Evolutionary conservation across 768 basidiomycete species (phyloP).

Genomic region (Psilocybe azurescens): DNA sequence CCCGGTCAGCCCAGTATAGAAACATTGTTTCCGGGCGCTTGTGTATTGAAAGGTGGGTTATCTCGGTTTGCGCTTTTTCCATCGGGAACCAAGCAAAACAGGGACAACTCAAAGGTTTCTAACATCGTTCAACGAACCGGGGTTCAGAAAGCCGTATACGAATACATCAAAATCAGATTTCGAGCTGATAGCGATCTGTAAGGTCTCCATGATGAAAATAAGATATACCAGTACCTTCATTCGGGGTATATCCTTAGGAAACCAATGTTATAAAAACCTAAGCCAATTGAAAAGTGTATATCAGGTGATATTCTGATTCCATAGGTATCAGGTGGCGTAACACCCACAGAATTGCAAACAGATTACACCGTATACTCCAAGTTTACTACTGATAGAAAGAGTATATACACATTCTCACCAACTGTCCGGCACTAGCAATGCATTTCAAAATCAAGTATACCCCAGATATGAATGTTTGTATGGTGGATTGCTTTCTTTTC

Average conservation of each 20-base stretch:
- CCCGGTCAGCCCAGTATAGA: too few relatives aligned
- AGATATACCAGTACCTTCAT: neutral
- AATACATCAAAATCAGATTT: neutral
- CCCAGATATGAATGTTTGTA: too few relatives aligned
- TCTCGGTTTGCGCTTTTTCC: too few relatives aligned
- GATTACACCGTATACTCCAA: neutral
- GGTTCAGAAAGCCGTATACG: neutral
- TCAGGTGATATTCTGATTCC: too few relatives aligned
- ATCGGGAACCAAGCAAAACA: neutral
- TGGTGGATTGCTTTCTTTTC: too few relatives aligned
- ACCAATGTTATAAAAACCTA: conserved; percentile 1
- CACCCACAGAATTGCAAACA: neutral
- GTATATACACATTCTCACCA: neutral
- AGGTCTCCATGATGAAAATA: neutral
- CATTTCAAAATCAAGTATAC: too few relatives aligned
- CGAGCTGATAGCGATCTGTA: neutral
- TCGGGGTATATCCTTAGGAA: neutral
- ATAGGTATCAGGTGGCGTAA: neutral
- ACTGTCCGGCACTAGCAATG: neutral
- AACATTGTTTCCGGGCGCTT: too few relatives aligned
- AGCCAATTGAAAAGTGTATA: neutral
- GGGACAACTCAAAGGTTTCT: conserved; percentile 1
- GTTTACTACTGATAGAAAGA: neutral
- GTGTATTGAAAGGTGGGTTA: too few relatives aligned
- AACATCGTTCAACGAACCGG: neutral